A percentile compares a stretch with the other conserved stretches of the same genome.
phyloP scores from a whole-genome alignment of 495 filamentous ascomycete species.

The Tetracladium marchalianum region DNA sequence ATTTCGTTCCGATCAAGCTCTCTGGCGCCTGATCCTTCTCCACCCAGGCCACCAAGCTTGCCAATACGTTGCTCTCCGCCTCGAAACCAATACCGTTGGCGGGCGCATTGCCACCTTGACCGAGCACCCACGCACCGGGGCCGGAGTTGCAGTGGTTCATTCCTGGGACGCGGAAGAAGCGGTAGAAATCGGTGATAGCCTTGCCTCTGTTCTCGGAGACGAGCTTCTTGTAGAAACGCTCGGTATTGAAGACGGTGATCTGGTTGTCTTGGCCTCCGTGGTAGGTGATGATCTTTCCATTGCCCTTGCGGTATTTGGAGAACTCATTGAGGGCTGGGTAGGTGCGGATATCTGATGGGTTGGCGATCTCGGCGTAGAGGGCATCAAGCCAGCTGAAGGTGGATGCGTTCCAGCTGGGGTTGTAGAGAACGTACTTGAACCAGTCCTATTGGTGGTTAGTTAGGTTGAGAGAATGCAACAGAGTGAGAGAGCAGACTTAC shows the following conservation, averaged over 20 bases:
- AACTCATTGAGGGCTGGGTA: slow-evolving; percentile 28
- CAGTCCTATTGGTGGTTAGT: slow-evolving; percentile 17
- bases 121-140: slow-evolving; percentile 44
- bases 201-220: slow-evolving; percentile 29
- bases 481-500: slow-evolving; percentile 8
- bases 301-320: slow-evolving; percentile 9
- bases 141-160: slow-evolving; percentile 35
- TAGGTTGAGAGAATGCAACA: too few species aligned
- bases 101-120: slow-evolving; percentile 28
- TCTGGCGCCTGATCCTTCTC: slow-evolving; percentile 48
- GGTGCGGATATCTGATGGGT: slow-evolving; percentile 29
- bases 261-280: slow-evolving; percentile 35
- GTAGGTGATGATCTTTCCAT: slow-evolving; percentile 36
- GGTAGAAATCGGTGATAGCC: slow-evolving; percentile 45
- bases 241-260: slow-evolving; percentile 25
- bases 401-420: slow-evolving; percentile 35
- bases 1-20: slow-evolving; percentile 42
- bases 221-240: slow-evolving; percentile 32
- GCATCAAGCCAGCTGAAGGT: slow-evolving; percentile 19
- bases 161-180: slow-evolving; percentile 50
- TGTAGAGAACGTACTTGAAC: slow-evolving; percentile 46
- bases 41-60: slow-evolving; percentile 50
- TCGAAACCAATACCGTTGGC: slow-evolving; percentile 23
- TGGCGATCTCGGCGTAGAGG: slow-evolving; percentile 20
- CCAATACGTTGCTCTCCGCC: slow-evolving; percentile 32